Evolutionary conservation across 768 basidiomycete species (phyloP), one percentile per base, ranked within the genome.

Genomic region (Termitomyces sp.): DNA sequence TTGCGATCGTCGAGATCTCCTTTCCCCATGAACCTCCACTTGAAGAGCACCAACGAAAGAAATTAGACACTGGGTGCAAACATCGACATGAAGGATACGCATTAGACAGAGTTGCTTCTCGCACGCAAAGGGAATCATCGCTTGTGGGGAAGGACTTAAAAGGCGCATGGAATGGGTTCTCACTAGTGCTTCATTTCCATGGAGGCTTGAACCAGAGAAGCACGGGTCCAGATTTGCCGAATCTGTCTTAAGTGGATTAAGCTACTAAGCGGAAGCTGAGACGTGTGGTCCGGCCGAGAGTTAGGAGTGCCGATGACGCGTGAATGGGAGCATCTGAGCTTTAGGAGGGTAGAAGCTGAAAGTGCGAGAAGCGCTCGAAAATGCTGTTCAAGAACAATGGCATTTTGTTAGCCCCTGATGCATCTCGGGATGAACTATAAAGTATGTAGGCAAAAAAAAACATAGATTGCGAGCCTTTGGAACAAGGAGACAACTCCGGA

Each of bases 11-110:
- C 49, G 43, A 32, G 40, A 16, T 23, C 42, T 61, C 44, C 58
- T 46, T 54, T 61, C 54, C 28, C 66, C 67, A 52, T 59, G 61
- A 41, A 70, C 54, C 19, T 59, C 39, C 16, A 70, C 54, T 34
- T 55, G 68, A 39, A 66, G 27, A 43, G 61, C 61, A 45, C 34
- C 21, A 28, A 46, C 56, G n/a, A 28, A 12, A 23, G 56, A 28
- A 23, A 45, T 51, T 14, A 59, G 35, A 57, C 39, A 56, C 51
- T 59, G 21, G 8, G 61, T 23, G 12, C 19, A 46, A 34, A 55
- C 43, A 50, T 55, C 45, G 44, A 57, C 45, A 48, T 52, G 52
- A 27, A 55, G 43, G 42, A 59, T 12, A 47, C 23, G 49, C 64
- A 65, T 65, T 25, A 28, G 23, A 12, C 23, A 30, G 35, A 42